A percentile compares a stretch with the other conserved stretches of the same genome.
phyloP scores from a whole-genome alignment of 441 rosid species.

The Euphorbia celastroides region DNA sequence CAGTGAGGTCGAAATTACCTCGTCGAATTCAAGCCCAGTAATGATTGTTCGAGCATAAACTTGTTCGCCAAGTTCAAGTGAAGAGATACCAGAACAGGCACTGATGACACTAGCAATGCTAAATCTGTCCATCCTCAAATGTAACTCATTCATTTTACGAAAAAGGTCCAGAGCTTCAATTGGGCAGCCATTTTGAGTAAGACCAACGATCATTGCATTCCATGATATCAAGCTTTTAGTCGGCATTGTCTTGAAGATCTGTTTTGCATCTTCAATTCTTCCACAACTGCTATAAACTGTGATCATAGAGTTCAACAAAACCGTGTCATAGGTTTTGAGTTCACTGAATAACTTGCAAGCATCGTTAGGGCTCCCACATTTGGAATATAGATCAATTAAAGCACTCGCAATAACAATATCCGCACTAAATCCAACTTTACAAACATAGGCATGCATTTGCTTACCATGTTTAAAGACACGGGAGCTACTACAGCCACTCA shows the following conservation, averaged over 20 bases:
- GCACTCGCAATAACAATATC: conserved; percentile 51
- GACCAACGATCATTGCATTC: conserved; percentile 76
- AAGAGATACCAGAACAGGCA: conserved; percentile 65
- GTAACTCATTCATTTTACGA: conserved; percentile 50
- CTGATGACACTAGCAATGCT: conserved; percentile 61
- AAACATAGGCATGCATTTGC: conserved; percentile 56
- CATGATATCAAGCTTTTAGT: conserved; percentile 70
- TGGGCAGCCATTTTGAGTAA: conserved; percentile 64
- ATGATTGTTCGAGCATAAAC: conserved; percentile 50
- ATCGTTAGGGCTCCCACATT: conserved; percentile 49
- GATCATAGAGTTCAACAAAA: conserved; percentile 77
- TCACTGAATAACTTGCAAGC: conserved; percentile 68
- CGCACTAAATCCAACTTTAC: conserved; percentile 38
- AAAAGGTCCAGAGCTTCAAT: conserved; percentile 59
- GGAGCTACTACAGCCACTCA: conserved; percentile 49
- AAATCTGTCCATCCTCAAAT: conserved; percentile 52
- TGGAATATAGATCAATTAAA: conserved; percentile 59
- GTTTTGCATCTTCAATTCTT: conserved; percentile 64
- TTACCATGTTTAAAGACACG: conserved; percentile 28
- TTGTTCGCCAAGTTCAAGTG: conserved; percentile 70
- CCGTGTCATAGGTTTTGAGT: conserved; percentile 52
- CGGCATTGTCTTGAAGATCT: conserved; percentile 47
- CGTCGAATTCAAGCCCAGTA: conserved; percentile 59
- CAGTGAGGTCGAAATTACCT: conserved; percentile 61
- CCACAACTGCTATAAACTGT: conserved; percentile 63